Percentiles rank a stretch among this genome's conserved stretches.
phyloP scores from a whole-genome alignment of 2,329 filamentous ascomycete species.

The Exophiala viscosa region DNA sequence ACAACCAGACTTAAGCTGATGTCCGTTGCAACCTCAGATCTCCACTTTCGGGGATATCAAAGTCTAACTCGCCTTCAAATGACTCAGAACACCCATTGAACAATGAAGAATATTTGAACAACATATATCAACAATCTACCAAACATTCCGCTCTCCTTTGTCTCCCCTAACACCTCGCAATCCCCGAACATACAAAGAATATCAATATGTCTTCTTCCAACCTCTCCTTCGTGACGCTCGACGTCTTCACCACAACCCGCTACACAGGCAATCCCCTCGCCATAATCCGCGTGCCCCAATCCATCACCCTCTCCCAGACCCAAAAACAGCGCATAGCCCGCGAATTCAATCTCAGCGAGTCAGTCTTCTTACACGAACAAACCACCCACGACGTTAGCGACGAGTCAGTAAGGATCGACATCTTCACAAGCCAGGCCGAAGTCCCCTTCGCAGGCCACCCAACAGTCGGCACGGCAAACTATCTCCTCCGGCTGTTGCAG shows the following conservation, averaged over 20 bases:
- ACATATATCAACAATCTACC: too few species aligned
- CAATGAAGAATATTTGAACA: too few species aligned
- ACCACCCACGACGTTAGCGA: conserved; percentile 21
- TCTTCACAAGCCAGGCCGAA: conserved; percentile 51
- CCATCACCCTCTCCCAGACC: conserved; percentile 38
- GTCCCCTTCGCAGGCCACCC: conserved; percentile 58
- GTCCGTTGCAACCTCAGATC: too few species aligned
- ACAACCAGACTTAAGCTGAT: too few species aligned
- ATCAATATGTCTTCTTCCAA: conserved; percentile 13
- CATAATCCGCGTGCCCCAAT: conserved; percentile 48
- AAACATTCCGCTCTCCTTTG: too few species aligned
- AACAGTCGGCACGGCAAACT: conserved; percentile 54
- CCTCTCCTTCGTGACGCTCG: conserved; percentile 37
- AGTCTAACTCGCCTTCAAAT: too few species aligned
- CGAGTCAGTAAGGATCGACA: conserved; percentile 45
- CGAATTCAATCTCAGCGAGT: conserved; percentile 59
- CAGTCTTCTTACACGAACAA: conserved; percentile 50
- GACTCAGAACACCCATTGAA: too few species aligned
- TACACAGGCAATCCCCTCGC: conserved; percentile 53
- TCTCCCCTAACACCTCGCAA: too few species aligned
- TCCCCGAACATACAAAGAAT: neutral
- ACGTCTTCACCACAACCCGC: conserved; percentile 43
- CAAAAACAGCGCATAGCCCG: conserved; percentile 53
- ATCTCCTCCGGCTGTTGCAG: conserved; percentile 34
- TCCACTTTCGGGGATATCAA: too few species aligned